These are phyloP conservation scores for Akanthomyces uredinophilus DNA, from an alignment of 2,329 filamentous ascomycete genomes.

Conservation along the genomic window DNA sequence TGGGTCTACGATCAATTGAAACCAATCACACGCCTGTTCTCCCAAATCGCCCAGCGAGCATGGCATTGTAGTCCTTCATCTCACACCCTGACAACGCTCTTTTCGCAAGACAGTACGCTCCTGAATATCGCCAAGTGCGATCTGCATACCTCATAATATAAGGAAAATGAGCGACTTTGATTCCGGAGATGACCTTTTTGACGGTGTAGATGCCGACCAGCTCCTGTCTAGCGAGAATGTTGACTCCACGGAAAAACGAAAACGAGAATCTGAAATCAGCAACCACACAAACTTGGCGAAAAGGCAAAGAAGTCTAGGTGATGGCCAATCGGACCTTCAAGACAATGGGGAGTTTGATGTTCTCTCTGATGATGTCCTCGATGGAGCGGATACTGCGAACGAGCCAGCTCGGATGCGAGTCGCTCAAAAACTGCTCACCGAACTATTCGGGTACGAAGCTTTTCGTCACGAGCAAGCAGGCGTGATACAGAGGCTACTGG, in stretches of 20 bases:
- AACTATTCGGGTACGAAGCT: conserved; percentile 34
- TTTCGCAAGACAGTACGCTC: background rate
- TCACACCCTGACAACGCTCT: background rate
- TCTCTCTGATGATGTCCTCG: background rate
- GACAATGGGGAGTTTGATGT: background rate
- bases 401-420: conserved; percentile 10
- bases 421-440: conserved; percentile 27
- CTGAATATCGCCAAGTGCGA: background rate
- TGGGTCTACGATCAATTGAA: too few species aligned
- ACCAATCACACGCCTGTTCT: too few species aligned
- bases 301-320: background rate
- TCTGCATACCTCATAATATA: background rate
- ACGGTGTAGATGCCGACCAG: conserved; percentile 18
- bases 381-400: background rate
- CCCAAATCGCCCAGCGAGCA: too few species aligned
- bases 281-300: background rate
- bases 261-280: background rate
- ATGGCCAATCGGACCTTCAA: background rate
- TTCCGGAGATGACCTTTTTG: conserved; percentile 25
- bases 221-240: background rate
- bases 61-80: too few species aligned
- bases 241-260: background rate
- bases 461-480: conserved; percentile 43
- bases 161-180: conserved; percentile 20
- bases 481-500: conserved; percentile 34